A percentile compares a stretch with the other conserved stretches of the same genome.
phyloP scores from a whole-genome alignment of 108 stramenopile species.

The Epithemia pelagica region DNA sequence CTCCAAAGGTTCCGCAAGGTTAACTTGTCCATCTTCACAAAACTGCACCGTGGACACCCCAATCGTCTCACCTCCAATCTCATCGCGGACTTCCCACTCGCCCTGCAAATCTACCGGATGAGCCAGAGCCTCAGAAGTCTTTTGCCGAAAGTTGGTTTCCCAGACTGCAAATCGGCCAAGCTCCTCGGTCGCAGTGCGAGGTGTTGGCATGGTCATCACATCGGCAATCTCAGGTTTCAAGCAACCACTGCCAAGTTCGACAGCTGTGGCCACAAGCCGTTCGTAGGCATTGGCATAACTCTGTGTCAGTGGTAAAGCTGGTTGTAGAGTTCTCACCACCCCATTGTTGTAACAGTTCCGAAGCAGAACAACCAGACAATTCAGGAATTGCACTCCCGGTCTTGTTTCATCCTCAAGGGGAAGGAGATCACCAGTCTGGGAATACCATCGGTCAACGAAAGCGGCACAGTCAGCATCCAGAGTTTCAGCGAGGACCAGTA shows the following conservation, averaged over 20 bases:
- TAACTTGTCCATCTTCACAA: constrained; percentile 50
- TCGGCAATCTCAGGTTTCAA: constrained; percentile 39
- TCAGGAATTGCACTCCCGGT: constrained; percentile 75
- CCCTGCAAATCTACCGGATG: constrained; percentile 79
- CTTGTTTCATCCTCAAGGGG: constrained; percentile 43
- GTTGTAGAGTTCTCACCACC: constrained; percentile 47
- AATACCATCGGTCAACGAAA: constrained; percentile 80
- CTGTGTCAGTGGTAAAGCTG: constrained; percentile 43
- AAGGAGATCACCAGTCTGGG: constrained; percentile 18
- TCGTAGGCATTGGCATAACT: constrained; percentile 73
- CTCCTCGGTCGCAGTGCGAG: constrained; percentile 65
- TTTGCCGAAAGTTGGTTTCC: constrained; percentile 64
- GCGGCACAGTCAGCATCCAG: constrained; percentile 64
- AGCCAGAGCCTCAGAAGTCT: constrained; percentile 26
- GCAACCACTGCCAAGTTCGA: constrained; percentile 78
- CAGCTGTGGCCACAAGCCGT: constrained; percentile 54
- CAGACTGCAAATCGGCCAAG: constrained; percentile 75
- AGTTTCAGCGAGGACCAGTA: constrained; percentile 70
- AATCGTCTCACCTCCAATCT: constrained; percentile 68
- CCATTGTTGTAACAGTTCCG: constrained; percentile 63
- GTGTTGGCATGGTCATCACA: constrained; percentile 42
- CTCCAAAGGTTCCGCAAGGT: constrained; percentile 57
- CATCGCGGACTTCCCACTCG: constrained; percentile 72
- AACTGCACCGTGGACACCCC: constrained; percentile 59
- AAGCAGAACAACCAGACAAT: constrained; percentile 56